These are phyloP conservation scores for Helminthosporium solani DNA, from an alignment of 2,329 filamentous ascomycete genomes.

Conservation along the genomic window DNA sequence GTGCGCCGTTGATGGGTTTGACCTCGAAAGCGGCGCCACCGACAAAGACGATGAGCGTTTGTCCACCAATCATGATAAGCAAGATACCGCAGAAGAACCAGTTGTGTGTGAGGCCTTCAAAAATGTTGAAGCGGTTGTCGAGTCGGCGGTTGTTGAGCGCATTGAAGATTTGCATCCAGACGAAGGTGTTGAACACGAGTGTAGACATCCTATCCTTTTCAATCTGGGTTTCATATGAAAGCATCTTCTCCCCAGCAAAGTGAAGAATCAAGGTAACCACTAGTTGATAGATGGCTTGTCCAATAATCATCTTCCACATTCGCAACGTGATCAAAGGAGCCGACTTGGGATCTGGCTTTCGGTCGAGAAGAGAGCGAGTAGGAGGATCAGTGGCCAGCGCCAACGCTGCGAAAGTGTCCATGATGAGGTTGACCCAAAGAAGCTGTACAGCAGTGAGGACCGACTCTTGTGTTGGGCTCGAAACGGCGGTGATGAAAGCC, in stretches of 20 bases:
- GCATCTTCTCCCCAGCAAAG: slow-evolving; percentile 66
- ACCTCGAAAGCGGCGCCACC: slow-evolving; percentile 81
- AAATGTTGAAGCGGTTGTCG: slow-evolving; percentile 94
- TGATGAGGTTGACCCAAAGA: slow-evolving; percentile 95
- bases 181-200: slow-evolving; percentile 95
- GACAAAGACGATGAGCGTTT: slow-evolving; percentile 86
- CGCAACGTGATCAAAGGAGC: slow-evolving; percentile 78
- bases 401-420: slow-evolving; percentile 91
- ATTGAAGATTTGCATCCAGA: slow-evolving; percentile 99
- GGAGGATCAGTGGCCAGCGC: slow-evolving; percentile 90
- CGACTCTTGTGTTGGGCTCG: slow-evolving; percentile 65
- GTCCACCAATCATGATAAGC: slow-evolving; percentile 81
- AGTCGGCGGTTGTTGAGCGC: slow-evolving; percentile 95
- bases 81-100: slow-evolving; percentile 89
- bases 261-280: slow-evolving; percentile 76
- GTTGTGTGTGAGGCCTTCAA: slow-evolving; percentile 82
- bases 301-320: slow-evolving; percentile 99
- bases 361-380: slow-evolving; percentile 73
- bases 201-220: slow-evolving; percentile 62
- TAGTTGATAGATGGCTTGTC: slow-evolving; percentile 87
- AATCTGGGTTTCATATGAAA: slow-evolving; percentile 55
- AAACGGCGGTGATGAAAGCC: slow-evolving; percentile 84
- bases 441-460: slow-evolving; percentile 88
- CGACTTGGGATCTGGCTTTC: slow-evolving; percentile 75
- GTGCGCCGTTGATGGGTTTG: slow-evolving; percentile 64